Percentiles rank a stretch among this genome's conserved stretches.
Conservation (phyloP, 345 rosid species). For the Abelmoschus esculentus region DNA sequence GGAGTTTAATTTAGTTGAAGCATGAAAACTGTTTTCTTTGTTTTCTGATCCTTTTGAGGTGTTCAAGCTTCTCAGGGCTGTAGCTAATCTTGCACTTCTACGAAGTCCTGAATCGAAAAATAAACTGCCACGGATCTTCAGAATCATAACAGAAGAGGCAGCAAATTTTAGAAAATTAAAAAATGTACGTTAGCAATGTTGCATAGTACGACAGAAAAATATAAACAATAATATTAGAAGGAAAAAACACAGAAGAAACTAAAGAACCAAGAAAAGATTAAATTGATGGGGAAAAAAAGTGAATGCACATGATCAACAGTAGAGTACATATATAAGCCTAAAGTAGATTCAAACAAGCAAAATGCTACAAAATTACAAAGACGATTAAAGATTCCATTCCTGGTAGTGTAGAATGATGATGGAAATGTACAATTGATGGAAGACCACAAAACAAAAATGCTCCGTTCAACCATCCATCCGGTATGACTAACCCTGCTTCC, state of each 20-base stretch:
- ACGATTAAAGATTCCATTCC: background rate
- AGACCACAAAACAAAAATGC: background rate
- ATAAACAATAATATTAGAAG: background rate
- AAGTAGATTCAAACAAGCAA: slow-evolving; percentile 1
- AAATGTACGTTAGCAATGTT: background rate
- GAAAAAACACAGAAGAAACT: background rate
- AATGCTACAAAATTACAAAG: background rate
- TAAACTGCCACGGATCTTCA: slow-evolving; percentile 50
- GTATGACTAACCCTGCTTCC: background rate
- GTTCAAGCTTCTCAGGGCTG: slow-evolving; percentile 37
- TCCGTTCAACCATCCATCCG: background rate
- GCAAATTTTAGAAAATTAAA: slow-evolving; percentile 4
- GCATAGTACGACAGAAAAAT: background rate
- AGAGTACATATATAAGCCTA: background rate
- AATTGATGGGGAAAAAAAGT: background rate
- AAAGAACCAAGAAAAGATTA: background rate
- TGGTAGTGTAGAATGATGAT: background rate
- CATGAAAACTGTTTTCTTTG: slow-evolving; percentile 29
- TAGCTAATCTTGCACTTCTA: slow-evolving; percentile 75
- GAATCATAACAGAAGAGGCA: slow-evolving; percentile 13
- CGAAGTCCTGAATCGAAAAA: slow-evolving; percentile 68
- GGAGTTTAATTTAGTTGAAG: slow-evolving; percentile 36
- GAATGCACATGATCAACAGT: background rate
- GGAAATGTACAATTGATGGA: background rate
- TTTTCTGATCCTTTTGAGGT: slow-evolving; percentile 35